Conservation (phyloP, 208 protist genomes). For the Trypanosoma melophagium region DNA sequence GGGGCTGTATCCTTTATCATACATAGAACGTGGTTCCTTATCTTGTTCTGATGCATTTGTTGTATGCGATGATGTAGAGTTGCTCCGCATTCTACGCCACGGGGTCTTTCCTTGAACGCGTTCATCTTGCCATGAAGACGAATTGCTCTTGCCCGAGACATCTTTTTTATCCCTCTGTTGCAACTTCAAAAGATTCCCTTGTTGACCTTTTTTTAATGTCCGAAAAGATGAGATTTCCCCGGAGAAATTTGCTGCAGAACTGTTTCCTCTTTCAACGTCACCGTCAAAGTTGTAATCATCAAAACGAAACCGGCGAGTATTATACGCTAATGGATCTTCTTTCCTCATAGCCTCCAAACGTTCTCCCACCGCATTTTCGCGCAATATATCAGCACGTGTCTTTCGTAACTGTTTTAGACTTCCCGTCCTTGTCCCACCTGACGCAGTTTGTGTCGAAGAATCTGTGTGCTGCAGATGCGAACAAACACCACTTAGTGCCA, state of each 20-base stretch:
- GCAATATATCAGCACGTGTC: constrained; percentile 59
- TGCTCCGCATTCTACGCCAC: constrained; percentile 8
- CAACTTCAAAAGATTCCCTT: no score
- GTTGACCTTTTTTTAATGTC: neutral
- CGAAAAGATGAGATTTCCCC: neutral
- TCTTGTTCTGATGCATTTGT: neutral
- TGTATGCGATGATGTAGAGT: neutral
- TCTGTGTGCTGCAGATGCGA: neutral
- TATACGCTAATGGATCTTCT: constrained; percentile 60
- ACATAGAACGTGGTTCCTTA: constrained; percentile 3
- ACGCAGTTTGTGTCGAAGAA: neutral
- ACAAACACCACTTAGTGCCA: constrained; percentile 13
- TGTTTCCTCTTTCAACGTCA: constrained; percentile 3
- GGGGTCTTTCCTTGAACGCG: constrained; percentile 15
- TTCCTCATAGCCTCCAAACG: constrained; percentile 42
- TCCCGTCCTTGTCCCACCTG: neutral
- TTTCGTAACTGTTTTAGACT: constrained; percentile 21
- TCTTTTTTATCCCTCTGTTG: no score
- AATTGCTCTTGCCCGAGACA: no score
- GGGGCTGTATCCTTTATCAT: constrained; percentile 20
- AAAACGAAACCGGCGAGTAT: constrained; percentile 40
- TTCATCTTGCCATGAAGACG: neutral
- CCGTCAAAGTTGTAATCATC: constrained; percentile 9
- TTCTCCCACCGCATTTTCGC: constrained; percentile 61
- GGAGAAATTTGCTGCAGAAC: neutral